Conservation (phyloP, 768 basidiomycete genomes). For the Erythrobasidium yunnanense region DNA sequence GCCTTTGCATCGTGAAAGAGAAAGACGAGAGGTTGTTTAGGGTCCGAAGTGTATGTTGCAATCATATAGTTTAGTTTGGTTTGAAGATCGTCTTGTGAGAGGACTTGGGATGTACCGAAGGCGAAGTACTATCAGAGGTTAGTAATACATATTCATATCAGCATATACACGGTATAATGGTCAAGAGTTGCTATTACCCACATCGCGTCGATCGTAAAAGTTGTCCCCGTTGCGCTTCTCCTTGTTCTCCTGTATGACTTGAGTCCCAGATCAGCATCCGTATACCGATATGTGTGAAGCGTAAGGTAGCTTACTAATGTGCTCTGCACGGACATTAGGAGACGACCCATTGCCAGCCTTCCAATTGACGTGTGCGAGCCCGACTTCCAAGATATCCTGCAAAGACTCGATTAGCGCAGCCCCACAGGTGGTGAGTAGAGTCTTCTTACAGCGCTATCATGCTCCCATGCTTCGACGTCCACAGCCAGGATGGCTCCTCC, state of each 20-base stretch:
- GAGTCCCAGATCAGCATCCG: too few species aligned
- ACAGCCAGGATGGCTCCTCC: constrained; percentile 21
- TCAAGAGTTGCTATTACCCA: background rate
- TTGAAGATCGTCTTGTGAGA: constrained; percentile 1
- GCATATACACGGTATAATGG: too few species aligned
- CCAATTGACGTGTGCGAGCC: constrained; percentile 15
- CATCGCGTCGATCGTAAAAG: background rate
- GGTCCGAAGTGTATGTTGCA: background rate
- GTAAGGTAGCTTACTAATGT: constrained; percentile 11
- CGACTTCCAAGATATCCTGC: constrained; percentile 15
- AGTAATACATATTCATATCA: too few species aligned
- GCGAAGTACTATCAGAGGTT: constrained; percentile 3
- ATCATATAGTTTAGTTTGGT: background rate
- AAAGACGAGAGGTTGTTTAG: constrained; percentile 1
- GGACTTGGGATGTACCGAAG: background rate
- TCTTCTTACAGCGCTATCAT: constrained; percentile 4
- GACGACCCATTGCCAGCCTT: constrained; percentile 1
- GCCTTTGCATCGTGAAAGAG: constrained; percentile 22
- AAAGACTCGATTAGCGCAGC: background rate
- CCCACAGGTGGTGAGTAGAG: background rate
- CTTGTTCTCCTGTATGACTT: constrained; percentile 9
- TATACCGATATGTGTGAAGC: background rate
- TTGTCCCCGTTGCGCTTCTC: constrained; percentile 12
- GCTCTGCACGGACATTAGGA: constrained; percentile 4
- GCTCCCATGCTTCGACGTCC: constrained; percentile 19